Base-by-base conservation (phyloP, 345 rosid species). In the Euphorbia peplus region DNA sequence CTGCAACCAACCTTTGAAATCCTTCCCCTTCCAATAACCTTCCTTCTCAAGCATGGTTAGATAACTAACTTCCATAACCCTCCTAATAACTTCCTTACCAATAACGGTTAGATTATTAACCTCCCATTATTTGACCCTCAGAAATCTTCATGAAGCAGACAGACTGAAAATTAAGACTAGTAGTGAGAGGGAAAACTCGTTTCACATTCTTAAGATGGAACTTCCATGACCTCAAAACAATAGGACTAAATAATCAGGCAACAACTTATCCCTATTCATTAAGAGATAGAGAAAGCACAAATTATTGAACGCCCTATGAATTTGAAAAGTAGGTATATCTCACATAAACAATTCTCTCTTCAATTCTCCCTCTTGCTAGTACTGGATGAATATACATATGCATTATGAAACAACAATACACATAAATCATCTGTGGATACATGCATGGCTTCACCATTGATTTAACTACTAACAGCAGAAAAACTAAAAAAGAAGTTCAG, bases 111-210 rank as follows among this genome's bases (percentile, higher is more conserved):
- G n/a, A n/a, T n/a, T n/a, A n/a, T n/a, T n/a, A n/a, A n/a, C n/a
- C n/a, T n/a, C n/a, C n/a, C n/a, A n/a, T n/a, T n/a, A n/a, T n/a
- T n/a, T n/a, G n/a, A n/a, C n/a, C n/a, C n/a, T n/a, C n/a, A n/a
- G n/a, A n/a, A n/a, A n/a, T n/a, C n/a, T n/a, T n/a, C n/a, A n/a
- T n/a, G n/a, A n/a, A n/a, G n/a, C n/a, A n/a, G n/a, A n/a, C n/a
- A n/a, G 11, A 67, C 52, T 16, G 6, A 41, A 41, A 66, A 29
- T 52, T 50, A 48, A 52, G 53, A 53, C 53, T 44, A 69, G 42
- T 44, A 69, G 42, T 39, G 11, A 39, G 25, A 62, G 12, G 0
- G 46, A 11, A 63, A 63, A 22, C 46, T 25, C 14, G 8, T 63
- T 63, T 63, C 14, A 42, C 19, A 22, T 41, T 61, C 48, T 3